phyloP scores from a whole-genome alignment of 345 rosid genomes.

The Eucalyptus marginata region DNA sequence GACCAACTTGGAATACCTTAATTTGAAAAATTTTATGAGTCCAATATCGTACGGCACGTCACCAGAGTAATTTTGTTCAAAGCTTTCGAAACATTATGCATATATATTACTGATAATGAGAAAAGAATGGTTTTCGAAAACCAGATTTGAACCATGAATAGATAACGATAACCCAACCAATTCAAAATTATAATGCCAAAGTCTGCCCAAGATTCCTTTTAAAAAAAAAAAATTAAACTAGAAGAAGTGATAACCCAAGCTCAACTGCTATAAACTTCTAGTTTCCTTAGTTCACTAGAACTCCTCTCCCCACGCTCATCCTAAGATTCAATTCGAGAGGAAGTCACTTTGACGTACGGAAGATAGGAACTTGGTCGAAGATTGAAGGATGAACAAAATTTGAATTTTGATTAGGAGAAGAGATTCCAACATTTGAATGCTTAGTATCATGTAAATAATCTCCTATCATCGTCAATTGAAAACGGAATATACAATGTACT shows the following conservation, averaged over 20 bases:
- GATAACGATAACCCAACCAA: neutral
- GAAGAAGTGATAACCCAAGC: neutral
- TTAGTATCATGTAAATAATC: neutral
- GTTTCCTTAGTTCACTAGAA: neutral
- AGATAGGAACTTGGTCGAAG: neutral
- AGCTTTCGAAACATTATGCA: neutral
- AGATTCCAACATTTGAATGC: neutral
- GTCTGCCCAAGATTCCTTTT: neutral
- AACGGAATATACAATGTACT: neutral
- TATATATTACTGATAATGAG: neutral
- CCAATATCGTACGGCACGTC: neutral
- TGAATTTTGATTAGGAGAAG: neutral
- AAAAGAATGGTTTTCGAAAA: neutral
- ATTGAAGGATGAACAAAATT: neutral
- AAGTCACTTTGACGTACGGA: neutral
- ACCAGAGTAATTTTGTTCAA: neutral
- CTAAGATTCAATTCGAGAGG: neutral
- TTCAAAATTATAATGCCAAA: neutral
- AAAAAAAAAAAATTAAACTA: too few species aligned
- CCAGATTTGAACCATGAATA: neutral
- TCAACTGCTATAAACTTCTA: neutral
- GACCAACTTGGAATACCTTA: neutral
- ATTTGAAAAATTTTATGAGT: neutral
- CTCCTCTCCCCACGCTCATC: neutral
- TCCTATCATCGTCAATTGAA: accelerated